Conservation (phyloP, 1,284 basidiomycete genomes). For the Boletus semigastroideus region DNA sequence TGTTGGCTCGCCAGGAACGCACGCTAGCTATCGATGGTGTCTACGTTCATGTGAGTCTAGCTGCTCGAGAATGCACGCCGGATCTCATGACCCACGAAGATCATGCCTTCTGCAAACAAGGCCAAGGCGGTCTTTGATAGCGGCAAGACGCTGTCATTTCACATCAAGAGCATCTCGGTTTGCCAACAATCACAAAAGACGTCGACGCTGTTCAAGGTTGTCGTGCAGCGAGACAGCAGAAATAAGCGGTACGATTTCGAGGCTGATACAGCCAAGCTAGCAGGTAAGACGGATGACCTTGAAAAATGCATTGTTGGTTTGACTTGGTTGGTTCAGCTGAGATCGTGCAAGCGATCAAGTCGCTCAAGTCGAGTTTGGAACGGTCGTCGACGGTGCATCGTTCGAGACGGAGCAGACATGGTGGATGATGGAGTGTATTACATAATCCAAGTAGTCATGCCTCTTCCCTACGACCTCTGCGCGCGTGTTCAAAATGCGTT, state of each 20-base stretch:
- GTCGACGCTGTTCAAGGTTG: conserved; percentile 82
- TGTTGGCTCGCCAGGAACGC: conserved; percentile 89
- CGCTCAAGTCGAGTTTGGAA: conserved; percentile 58
- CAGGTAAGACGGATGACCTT: conserved; percentile 52
- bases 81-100: conserved; percentile 46
- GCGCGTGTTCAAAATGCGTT: conserved; percentile 87
- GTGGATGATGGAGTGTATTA: conserved; percentile 27
- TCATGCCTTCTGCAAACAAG: conserved; percentile 84
- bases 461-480: conserved; percentile 79
- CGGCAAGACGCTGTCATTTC: conserved; percentile 89
- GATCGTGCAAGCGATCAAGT: conserved; percentile 67
- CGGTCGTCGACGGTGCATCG: conserved; percentile 57
- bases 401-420: conserved; percentile 55
- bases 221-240: conserved; percentile 67
- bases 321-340: conserved; percentile 46
- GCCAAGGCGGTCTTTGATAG: conserved; percentile 84
- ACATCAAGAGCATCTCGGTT: conserved; percentile 83
- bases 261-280: conserved; percentile 81
- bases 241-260: conserved; percentile 98
- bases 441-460: conserved; percentile 40
- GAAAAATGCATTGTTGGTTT: background rate
- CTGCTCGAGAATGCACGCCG: background rate
- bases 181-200: conserved; percentile 85
- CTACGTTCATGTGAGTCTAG: conserved; percentile 81
- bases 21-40: conserved; percentile 93